Percentiles rank a stretch among this genome's conserved stretches.
These are phyloP conservation scores for Irpex lacteus DNA, from an alignment of 1,284 basidiomycete species.

Conservation along the genomic window DNA sequence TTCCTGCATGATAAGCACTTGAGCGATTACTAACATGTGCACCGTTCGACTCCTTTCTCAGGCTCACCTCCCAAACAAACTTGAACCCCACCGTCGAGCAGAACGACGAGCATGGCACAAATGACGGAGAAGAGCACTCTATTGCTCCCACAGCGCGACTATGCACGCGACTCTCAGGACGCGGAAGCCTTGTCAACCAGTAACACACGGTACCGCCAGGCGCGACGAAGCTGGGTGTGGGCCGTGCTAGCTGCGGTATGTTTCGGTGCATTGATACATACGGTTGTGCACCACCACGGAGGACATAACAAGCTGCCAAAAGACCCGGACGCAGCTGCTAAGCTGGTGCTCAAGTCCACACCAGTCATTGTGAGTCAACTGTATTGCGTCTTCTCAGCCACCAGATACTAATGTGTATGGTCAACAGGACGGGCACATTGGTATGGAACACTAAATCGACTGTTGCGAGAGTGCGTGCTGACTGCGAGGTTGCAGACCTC, in stretches of 20 bases:
- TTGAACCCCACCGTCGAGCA: neutral
- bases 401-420: neutral
- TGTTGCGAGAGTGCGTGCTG: neutral
- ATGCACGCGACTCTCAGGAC: neutral
- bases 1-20: neutral
- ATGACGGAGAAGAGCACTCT: constrained; percentile 1
- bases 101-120: neutral
- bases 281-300: neutral
- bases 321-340: neutral
- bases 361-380: constrained; percentile 1
- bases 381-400: neutral
- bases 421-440: constrained; percentile 73
- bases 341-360: neutral
- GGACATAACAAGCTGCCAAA: neutral
- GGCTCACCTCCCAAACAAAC: neutral
- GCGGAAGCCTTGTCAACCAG: neutral
- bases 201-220: neutral
- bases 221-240: neutral
- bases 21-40: neutral
- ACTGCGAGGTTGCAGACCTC: constrained; percentile 49
- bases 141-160: neutral
- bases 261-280: neutral
- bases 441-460: constrained; percentile 30
- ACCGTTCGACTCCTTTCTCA: neutral
- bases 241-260: neutral